Percentiles rank a stretch among this genome's conserved stretches.
Evolutionary conservation across 2,329 filamentous ascomycete species (phyloP).

Genomic region (Epichloe bromicola): DNA sequence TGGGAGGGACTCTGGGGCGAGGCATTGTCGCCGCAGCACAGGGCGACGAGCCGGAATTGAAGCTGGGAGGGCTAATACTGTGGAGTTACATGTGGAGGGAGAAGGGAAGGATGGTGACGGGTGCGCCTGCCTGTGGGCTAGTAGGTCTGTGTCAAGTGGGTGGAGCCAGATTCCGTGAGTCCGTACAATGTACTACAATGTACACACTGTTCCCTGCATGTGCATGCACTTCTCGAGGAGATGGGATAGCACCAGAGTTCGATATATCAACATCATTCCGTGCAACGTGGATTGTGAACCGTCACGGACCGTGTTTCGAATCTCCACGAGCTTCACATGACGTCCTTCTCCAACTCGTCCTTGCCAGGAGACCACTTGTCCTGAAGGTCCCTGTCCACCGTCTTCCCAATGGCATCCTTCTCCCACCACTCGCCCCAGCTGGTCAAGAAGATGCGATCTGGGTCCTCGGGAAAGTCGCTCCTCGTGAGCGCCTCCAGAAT

Average conservation of each 20-base stretch:
- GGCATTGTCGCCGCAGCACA: slow-evolving; percentile 25
- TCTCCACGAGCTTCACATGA: slow-evolving; percentile 11
- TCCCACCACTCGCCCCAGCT: slow-evolving; percentile 46
- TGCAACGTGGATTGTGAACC: slow-evolving; percentile 13
- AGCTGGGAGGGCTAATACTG: background rate
- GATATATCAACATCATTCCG: too few species aligned
- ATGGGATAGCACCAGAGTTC: too few species aligned
- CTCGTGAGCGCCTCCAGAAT: slow-evolving; percentile 30
- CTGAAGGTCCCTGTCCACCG: slow-evolving; percentile 33
- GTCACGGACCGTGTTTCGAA: slow-evolving; percentile 9
- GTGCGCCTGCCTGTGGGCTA: too few species aligned
- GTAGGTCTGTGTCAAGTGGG: too few species aligned
- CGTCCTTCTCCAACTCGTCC: slow-evolving; percentile 33
- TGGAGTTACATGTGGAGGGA: background rate
- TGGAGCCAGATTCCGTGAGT: too few species aligned
- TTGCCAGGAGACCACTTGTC: slow-evolving; percentile 37
- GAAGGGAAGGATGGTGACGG: slow-evolving; percentile 1
- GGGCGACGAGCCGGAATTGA: background rate
- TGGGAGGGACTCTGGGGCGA: slow-evolving; percentile 35
- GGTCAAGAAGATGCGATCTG: slow-evolving; percentile 38
- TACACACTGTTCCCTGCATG: too few species aligned
- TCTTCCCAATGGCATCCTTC: slow-evolving; percentile 26
- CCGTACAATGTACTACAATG: too few species aligned
- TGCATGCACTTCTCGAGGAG: too few species aligned
- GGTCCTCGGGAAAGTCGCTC: slow-evolving; percentile 35